Percentiles rank a stretch among this genome's conserved stretches.
phyloP scores from a whole-genome alignment of 2,329 filamentous ascomycete species.

The Trichophaea hybrida region DNA sequence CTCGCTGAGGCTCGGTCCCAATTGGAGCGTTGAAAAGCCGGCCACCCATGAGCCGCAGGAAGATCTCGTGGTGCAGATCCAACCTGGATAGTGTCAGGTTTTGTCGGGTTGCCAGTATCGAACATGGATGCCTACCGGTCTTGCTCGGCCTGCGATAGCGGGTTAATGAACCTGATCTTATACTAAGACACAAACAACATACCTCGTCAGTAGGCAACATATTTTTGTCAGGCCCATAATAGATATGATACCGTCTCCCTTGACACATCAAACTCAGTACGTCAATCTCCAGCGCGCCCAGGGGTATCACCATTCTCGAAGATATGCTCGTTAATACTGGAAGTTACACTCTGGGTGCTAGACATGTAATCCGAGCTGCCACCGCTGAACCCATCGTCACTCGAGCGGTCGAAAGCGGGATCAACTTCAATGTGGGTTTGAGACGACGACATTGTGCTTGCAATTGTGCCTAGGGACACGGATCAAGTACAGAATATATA shows the following conservation, averaged over 20 bases:
- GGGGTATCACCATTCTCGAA: neutral
- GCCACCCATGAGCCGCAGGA: slow-evolving; percentile 36
- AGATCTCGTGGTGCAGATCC: slow-evolving; percentile 33
- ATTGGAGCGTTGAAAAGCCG: slow-evolving; percentile 33
- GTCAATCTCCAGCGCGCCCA: neutral
- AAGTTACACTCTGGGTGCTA: neutral
- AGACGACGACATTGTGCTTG: neutral
- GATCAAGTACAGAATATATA: no score
- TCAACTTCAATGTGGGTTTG: neutral
- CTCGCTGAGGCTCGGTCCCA: slow-evolving; percentile 27
- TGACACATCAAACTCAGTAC: neutral
- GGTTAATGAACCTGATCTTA: neutral
- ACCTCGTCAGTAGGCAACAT: neutral
- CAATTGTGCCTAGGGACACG: neutral
- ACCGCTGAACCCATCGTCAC: neutral
- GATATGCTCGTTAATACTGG: no score
- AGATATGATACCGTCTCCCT: neutral
- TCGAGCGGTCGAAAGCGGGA: neutral
- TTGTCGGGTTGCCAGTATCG: no score
- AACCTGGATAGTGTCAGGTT: slow-evolving; percentile 27
- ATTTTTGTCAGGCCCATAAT: neutral
- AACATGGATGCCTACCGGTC: neutral
- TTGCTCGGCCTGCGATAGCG: neutral
- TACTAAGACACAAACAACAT: neutral
- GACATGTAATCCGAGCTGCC: neutral